These are phyloP conservation scores for Aspergillus funiculosus DNA, from an alignment of 495 filamentous ascomycete species.

Conservation along the genomic window DNA sequence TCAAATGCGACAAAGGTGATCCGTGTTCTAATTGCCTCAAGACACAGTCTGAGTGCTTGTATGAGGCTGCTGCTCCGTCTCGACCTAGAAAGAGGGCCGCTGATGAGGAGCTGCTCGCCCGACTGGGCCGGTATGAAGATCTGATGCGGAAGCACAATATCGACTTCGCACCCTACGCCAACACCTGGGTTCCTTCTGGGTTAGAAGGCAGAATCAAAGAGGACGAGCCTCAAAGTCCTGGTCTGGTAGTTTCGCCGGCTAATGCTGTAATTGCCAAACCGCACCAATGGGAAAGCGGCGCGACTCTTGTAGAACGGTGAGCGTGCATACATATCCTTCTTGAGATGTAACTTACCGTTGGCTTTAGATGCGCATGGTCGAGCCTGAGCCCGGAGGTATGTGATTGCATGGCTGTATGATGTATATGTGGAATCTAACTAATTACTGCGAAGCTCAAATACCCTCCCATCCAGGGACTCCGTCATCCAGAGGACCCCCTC, in stretches of 20 bases:
- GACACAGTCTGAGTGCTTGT: slow-evolving; percentile 24
- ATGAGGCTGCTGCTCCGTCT: slow-evolving; percentile 18
- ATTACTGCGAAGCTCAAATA: too few species aligned
- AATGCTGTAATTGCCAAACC: too few species aligned
- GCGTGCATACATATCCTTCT: too few species aligned
- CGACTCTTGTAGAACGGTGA: too few species aligned
- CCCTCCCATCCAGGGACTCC: not conserved
- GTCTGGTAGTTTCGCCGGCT: too few species aligned
- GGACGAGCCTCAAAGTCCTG: slow-evolving; percentile 12
- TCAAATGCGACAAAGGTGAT: slow-evolving; percentile 32
- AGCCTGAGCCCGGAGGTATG: not conserved
- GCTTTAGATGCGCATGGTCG: slow-evolving; percentile 1
- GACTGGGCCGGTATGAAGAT: slow-evolving; percentile 25
- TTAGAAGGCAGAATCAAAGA: not conserved
- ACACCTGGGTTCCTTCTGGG: not conserved
- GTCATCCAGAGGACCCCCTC: not conserved
- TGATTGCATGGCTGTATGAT: too few species aligned
- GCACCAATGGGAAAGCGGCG: too few species aligned
- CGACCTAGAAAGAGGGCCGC: slow-evolving; percentile 20
- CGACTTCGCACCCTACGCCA: slow-evolving; percentile 15
- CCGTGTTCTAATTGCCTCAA: slow-evolving; percentile 31
- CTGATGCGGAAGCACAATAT: slow-evolving; percentile 26
- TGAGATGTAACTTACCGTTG: too few species aligned
- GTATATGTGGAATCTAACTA: too few species aligned
- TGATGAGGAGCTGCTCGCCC: slow-evolving; percentile 17